Evolutionary conservation across 129 eudicot species (phyloP), one percentile per base, ranked within the genome.

Genomic region (Silybum marianum): DNA sequence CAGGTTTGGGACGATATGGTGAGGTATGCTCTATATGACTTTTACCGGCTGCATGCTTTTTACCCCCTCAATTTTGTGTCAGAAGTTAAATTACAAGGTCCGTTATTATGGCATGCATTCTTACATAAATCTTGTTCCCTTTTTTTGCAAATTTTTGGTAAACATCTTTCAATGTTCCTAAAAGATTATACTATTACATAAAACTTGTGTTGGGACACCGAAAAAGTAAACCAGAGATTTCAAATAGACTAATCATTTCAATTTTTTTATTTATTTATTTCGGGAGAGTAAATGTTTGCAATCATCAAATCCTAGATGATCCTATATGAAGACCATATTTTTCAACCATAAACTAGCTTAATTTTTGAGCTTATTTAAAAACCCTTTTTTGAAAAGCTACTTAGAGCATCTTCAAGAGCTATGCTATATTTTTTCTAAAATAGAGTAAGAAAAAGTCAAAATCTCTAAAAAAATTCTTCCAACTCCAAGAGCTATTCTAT

Each of bases 1-100:
- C 98, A 39, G 98, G 98, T 9, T 88, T 95, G 80, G 97, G 90
- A 25, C 96, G 98, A 16, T 95, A 90, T 81, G 98, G 98, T 66
- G 98, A 95, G 96, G 98, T 95, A 85, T 78, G 87, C 28, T 19
- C 42, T 3, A 10, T 9, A 8, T 42, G 69, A 34, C 38, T 32
- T 13, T 3, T 34, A 24, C 10, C 21, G 6, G 11, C 22, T 25
- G 4, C 25, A 58, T 14, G 30, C 73, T 58, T 60, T 19, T 21
- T 51, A 24, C 28, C 60, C 69, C 23, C 21, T 26, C 26, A 22
- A 12, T 38, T 44, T 73, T 40, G 76, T 36, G 6, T 76, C 12
- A 9, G 6, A 8, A 23, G 4, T 23, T 67, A n/a, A 6, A 38
- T 23, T 23, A 22, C 13, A 34, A 25, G 9, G 9, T 23, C 25